These are phyloP conservation scores for Leucaena leucocephala DNA, from an alignment of 306 rosid species.

Conservation along the genomic window DNA sequence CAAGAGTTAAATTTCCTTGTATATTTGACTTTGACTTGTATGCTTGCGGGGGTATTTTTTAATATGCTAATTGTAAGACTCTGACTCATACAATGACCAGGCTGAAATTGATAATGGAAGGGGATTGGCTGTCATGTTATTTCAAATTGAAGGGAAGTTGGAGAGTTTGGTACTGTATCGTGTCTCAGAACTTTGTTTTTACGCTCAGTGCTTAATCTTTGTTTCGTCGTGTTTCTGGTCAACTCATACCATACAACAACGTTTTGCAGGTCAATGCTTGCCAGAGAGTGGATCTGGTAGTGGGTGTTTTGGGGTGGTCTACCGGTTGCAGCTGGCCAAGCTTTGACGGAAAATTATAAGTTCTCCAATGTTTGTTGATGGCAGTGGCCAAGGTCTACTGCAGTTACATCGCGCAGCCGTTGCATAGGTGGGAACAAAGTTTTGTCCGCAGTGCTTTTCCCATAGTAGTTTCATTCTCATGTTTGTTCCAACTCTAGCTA, in stretches of 20 bases:
- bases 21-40: conserved; percentile 28
- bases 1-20: conserved; percentile 27
- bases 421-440: conserved; percentile 61
- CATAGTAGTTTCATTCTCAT: conserved; percentile 42
- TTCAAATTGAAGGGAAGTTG: conserved; percentile 75
- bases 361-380: conserved; percentile 62
- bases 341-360: conserved; percentile 52
- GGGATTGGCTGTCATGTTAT: conserved; percentile 90
- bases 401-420: conserved; percentile 32
- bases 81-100: conserved; percentile 56
- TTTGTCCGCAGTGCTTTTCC: conserved; percentile 65
- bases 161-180: conserved; percentile 72
- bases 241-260: conserved; percentile 32
- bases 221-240: conserved; percentile 23
- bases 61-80: conserved; percentile 19
- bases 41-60: conserved; percentile 24
- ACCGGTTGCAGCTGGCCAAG: conserved; percentile 96
- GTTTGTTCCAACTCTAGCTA: conserved; percentile 59
- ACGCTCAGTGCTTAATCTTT: conserved; percentile 24
- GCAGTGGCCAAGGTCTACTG: conserved; percentile 12
- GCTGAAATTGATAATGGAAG: conserved; percentile 96
- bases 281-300: conserved; percentile 63
- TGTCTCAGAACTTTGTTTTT: conserved; percentile 17
- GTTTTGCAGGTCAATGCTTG: conserved; percentile 68
- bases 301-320: conserved; percentile 96